Evolutionary conservation across 1,284 basidiomycete genomes (phyloP), one percentile per base, ranked within the genome.

Genomic region (Cronartium quercuum): DNA sequence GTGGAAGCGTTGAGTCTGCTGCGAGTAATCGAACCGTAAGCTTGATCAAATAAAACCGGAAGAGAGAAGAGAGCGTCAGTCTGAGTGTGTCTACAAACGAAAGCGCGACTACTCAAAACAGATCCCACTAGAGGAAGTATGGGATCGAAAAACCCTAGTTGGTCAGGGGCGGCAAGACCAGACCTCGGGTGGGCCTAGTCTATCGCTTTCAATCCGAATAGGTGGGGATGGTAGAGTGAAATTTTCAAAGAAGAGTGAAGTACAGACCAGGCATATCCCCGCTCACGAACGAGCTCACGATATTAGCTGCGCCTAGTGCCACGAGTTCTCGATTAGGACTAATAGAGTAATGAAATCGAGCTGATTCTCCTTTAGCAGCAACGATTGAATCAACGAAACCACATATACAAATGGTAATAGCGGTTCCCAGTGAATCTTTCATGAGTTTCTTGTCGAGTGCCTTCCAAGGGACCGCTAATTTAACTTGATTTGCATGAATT

Each of bases 261-360:
- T 55, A 66, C 60, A 60, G 66, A 44, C 42, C 64, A 68, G 64
- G 58, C 41, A 67, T 66, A 38, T 64, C 44, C 51, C 65, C 64
- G 34, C 44, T 13, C 10, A 68, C 41, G 24, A 61, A 68, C 6
- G 73, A 75, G 38, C 58, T 75, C n/a, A 64, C 55, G 51, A 75
- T 58, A 47, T 75, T 75, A 6, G 75, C 67, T 80, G 35, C 82
- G 51, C 82, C 83, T n/a, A 94, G 83, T 0, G 91, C 91, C 51
- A 93, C 91, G 1, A 94, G 84, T 81, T 97, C 94, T 47, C 94
- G 88, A 80, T 96, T 96, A 0, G 94, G 92, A 77, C 89, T 91
- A 78, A 97, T 91, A 0, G 90, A 87, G 81, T 97, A 90, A 1
- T 91, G 90, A 80, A 89, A 95, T 29, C 88, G 87, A 2, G 88